Evolutionary conservation across 129 eudicot genomes (phyloP), one percentile per base, ranked within the genome.

Genomic region (Apium graveolens): DNA sequence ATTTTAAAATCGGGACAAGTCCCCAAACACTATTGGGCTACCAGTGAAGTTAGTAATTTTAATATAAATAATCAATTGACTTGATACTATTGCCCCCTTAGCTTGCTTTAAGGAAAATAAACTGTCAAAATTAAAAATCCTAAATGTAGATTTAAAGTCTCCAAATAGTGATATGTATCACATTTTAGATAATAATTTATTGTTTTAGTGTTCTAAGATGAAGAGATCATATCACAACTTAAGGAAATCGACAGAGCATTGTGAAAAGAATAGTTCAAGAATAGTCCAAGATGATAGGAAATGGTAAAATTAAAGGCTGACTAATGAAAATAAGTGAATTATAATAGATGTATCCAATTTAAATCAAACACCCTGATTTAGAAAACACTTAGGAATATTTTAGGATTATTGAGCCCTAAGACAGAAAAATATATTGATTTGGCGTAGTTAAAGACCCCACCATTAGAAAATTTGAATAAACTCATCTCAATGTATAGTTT

Each of bases 61-160:
- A n/a, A n/a, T n/a, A n/a, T n/a, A n/a, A n/a, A n/a, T n/a, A n/a
- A n/a, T n/a, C n/a, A n/a, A n/a, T 94, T 80, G 88, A 88, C 76
- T 91, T 82, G 86, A n/a, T n/a, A n/a, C n/a, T 91, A 94, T 79
- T 90, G 96, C 89, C 43, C 16, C 49, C n/a, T 43, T 10, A 29
- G 17, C 29, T 26, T 27, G 35, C 37, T 29, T 31, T 10, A 27
- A 55, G 70, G 70, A 27, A 29, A 63, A 31, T 20, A 63, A 63
- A 27, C 70, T 27, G 70, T 26, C 37, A 63, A 29, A 27, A 18
- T 37, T 63, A 29, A 6, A 20, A 1, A 27, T 63, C 69, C 20
- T 12, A 63, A 26, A 63, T 63, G 37, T 20, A 63, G 65, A 29
- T 63, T 29, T 27, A 12, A 62, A 62, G 35, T 62, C 18, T 26